Percentiles rank a stretch among this genome's conserved stretches.
phyloP scores from a whole-genome alignment of 768 basidiomycete genomes.

The Kwoniella botswanensis region DNA sequence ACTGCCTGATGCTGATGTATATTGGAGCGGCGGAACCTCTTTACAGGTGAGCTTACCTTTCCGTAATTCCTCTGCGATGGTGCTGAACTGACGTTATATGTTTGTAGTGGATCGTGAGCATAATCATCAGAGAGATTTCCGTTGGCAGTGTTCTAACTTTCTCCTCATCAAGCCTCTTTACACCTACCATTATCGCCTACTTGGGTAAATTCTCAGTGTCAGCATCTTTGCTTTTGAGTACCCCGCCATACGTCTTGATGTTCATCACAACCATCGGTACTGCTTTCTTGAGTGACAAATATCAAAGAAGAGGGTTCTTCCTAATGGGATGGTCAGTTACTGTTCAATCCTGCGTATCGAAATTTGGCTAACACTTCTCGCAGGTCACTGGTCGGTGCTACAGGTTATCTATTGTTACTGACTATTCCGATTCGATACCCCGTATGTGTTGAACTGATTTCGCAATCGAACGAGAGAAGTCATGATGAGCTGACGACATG shows the following conservation, averaged over 20 bases:
- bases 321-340: slow-evolving; percentile 54
- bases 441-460: slow-evolving; percentile 15
- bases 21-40: slow-evolving; percentile 71
- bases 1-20: slow-evolving; percentile 60
- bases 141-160: background rate
- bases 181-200: slow-evolving; percentile 72
- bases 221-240: slow-evolving; percentile 56
- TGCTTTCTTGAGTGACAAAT: slow-evolving; percentile 58
- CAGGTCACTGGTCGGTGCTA: slow-evolving; percentile 42
- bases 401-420: slow-evolving; percentile 56
- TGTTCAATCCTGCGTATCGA: background rate
- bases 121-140: background rate
- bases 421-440: slow-evolving; percentile 44
- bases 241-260: slow-evolving; percentile 60
- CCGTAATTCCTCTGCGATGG: background rate
- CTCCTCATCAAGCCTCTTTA: slow-evolving; percentile 61
- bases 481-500: slow-evolving; percentile 1
- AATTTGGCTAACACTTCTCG: background rate
- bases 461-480: background rate
- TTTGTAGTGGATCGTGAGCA: slow-evolving; percentile 24
- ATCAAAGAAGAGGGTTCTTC: slow-evolving; percentile 57
- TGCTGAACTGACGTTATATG: background rate
- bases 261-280: slow-evolving; percentile 60
- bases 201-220: slow-evolving; percentile 61
- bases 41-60: slow-evolving; percentile 58